A percentile compares a stretch with the other conserved stretches of the same genome.
These are phyloP conservation scores for Flueggea neowawraea DNA, from an alignment of 441 rosid species.

Conservation along the genomic window DNA sequence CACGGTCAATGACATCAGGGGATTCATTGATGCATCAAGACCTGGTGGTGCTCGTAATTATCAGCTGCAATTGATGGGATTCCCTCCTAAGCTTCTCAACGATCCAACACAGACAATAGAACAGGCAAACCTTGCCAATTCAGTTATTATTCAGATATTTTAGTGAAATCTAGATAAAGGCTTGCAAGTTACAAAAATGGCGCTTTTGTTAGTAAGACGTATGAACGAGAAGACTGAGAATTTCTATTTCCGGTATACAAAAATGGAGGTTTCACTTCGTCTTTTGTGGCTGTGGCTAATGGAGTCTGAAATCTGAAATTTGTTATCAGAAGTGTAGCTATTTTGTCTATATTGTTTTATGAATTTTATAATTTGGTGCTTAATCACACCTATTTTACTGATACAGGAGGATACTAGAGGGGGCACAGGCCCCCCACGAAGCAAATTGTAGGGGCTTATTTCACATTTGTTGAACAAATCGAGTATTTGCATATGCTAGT, in stretches of 20 bases:
- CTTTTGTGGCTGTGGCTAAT: conserved; percentile 16
- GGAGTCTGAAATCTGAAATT: conserved; percentile 5
- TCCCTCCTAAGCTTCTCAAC: conserved; percentile 73
- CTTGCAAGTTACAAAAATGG: conserved; percentile 1
- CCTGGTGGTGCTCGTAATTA: conserved; percentile 57
- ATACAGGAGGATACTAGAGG: too few relatives aligned
- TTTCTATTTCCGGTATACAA: conserved; percentile 9
- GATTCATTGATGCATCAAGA: conserved; percentile 67
- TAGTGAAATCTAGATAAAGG: conserved; percentile 11
- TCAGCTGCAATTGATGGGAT: conserved; percentile 90
- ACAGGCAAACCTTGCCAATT: conserved; percentile 83
- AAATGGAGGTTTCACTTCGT: conserved; percentile 8
- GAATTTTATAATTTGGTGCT: too few relatives aligned
- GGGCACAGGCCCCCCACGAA: too few relatives aligned
- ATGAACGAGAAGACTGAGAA: neutral
- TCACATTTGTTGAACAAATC: too few relatives aligned
- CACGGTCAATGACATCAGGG: conserved; percentile 57
- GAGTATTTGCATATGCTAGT: too few relatives aligned
- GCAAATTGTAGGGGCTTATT: too few relatives aligned
- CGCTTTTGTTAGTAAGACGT: conserved; percentile 8
- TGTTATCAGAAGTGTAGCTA: too few relatives aligned
- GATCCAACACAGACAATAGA: conserved; percentile 65
- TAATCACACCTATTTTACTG: too few relatives aligned
- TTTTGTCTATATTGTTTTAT: too few relatives aligned
- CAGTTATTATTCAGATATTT: conserved; percentile 83